These are phyloP conservation scores for Cryptosporidium baileyi DNA, from an alignment of 169 alveolate genomes.

Conservation along the genomic window DNA sequence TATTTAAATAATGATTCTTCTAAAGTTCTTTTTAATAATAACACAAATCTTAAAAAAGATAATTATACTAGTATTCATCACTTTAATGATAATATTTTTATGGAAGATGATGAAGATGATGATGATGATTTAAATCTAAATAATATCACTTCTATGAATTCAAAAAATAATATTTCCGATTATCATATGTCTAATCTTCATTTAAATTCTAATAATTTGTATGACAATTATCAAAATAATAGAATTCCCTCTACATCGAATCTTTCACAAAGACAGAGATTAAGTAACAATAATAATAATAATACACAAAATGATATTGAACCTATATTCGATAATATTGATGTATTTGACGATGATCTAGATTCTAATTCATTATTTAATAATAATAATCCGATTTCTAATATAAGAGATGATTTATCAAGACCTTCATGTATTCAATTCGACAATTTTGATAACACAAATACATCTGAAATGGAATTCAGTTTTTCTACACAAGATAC, in stretches of 20 bases:
- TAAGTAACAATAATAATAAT: background rate
- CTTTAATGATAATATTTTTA: constrained; percentile 11
- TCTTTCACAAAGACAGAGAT: constrained; percentile 47
- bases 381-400: background rate
- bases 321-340: constrained; percentile 47
- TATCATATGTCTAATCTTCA: background rate
- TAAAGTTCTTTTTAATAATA: constrained; percentile 6
- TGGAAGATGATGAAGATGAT: constrained; percentile 67
- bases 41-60: background rate
- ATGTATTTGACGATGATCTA: constrained; percentile 56
- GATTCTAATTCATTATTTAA: constrained; percentile 49
- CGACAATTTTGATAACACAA: background rate
- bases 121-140: background rate
- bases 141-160: background rate
- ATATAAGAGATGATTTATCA: background rate
- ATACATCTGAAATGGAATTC: constrained; percentile 16
- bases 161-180: background rate
- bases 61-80: constrained; percentile 22
- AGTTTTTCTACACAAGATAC: background rate
- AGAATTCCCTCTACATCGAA: background rate
- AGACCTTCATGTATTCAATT: background rate
- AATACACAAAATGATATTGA: background rate
- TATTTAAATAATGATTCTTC: constrained; percentile 30
- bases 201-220: background rate
- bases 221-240: background rate